Evolutionary conservation across 2,329 filamentous ascomycete genomes (phyloP).

Genomic region (Xylariaceae sp.): DNA sequence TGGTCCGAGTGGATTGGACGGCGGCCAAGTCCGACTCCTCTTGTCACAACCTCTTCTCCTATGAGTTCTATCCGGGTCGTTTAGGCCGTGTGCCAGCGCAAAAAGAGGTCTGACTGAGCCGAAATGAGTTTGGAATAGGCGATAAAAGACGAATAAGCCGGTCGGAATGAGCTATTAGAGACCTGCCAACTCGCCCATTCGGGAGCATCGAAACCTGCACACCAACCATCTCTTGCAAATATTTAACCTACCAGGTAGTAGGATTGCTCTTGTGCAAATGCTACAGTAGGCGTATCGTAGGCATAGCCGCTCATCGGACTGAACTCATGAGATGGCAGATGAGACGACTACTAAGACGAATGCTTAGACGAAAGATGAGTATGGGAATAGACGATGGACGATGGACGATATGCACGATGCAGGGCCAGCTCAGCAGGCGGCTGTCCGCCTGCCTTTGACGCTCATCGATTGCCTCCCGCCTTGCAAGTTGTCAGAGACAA

Average conservation of each 20-base stretch:
- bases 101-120: conserved; percentile 1
- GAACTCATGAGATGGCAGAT: conserved; percentile 4
- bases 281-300: not conserved
- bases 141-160: conserved; percentile 4
- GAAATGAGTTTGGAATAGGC: not conserved
- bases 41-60: conserved; percentile 14
- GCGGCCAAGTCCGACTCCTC: conserved; percentile 19
- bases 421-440: conserved; percentile 25
- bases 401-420: conserved; percentile 27
- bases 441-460: conserved; percentile 17
- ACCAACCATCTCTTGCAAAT: no score
- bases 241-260: no score
- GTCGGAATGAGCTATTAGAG: not conserved
- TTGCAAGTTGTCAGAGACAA: conserved; percentile 10
- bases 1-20: conserved; percentile 29
- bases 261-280: no score
- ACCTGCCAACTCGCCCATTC: conserved; percentile 1
- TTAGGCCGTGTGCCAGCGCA: conserved; percentile 12
- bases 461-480: conserved; percentile 3
- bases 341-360: not conserved
- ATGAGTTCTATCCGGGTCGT: not conserved
- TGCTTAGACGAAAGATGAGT: not conserved
- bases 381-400: conserved; percentile 9
- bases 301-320: conserved; percentile 5
- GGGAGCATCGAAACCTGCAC: not conserved